Evolutionary conservation across 495 filamentous ascomycete genomes (phyloP).

Genomic region (Aspergillus ellipticus): DNA sequence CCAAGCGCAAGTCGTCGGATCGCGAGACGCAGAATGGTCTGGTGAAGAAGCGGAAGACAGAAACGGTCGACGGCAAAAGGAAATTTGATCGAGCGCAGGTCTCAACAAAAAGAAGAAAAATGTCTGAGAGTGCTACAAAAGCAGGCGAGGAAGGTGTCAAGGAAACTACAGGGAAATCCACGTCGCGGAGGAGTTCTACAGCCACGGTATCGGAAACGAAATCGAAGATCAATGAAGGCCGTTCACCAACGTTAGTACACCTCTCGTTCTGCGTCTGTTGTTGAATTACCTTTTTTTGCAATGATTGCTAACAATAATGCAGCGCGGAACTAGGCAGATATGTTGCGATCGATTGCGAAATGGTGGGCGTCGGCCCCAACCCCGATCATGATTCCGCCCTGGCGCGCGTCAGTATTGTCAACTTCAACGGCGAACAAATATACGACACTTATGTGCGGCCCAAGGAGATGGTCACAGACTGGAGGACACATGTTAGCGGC

Average conservation of each 20-base stretch:
- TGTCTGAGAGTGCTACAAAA: constrained; percentile 21
- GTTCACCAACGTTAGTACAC: constrained; percentile 40
- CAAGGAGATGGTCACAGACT: constrained; percentile 75
- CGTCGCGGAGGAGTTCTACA: constrained; percentile 26
- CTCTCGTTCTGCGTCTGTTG: not conserved
- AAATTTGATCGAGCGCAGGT: constrained; percentile 10
- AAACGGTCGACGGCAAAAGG: constrained; percentile 24
- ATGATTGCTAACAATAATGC: constrained; percentile 10
- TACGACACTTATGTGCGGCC: constrained; percentile 89
- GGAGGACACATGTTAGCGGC: constrained; percentile 80
- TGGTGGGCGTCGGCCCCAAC: constrained; percentile 83
- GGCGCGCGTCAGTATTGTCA: constrained; percentile 82
- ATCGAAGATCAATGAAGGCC: constrained; percentile 50
- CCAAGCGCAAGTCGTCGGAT: constrained; percentile 39
- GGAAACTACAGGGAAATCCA: constrained; percentile 13
- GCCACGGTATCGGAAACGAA: constrained; percentile 12
- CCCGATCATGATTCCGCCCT: constrained; percentile 64
- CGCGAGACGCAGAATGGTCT: constrained; percentile 29
- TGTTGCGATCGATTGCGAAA: constrained; percentile 92
- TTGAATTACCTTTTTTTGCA: not conserved
- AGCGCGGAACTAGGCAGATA: constrained; percentile 73
- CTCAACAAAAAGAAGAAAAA: constrained; percentile 30
- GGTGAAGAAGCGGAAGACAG: constrained; percentile 38
- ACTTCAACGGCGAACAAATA: constrained; percentile 84
- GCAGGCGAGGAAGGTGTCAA: constrained; percentile 12